Evolutionary conservation across 208 protist genomes (phyloP).

Genomic region (Histomonas meleagridis): DNA sequence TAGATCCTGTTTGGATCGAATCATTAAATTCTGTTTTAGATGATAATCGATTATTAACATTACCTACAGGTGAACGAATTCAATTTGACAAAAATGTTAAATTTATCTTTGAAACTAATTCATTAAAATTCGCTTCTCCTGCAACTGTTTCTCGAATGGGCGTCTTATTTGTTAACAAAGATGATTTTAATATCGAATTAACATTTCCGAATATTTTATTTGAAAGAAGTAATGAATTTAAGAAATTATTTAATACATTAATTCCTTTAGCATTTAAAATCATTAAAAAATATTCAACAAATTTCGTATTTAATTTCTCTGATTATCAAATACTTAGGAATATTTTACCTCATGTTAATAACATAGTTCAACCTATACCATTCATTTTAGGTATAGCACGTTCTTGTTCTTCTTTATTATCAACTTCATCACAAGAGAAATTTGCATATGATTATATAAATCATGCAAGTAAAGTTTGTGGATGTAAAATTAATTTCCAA

Average conservation of each 20-base stretch:
- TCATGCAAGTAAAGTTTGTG: neutral
- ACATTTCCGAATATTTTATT: neutral
- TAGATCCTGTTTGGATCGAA: constrained; percentile 96
- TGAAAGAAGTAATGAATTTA: neutral
- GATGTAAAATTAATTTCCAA: neutral
- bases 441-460: neutral
- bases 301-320: neutral
- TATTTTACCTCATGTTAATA: neutral
- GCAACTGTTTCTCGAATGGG: constrained; percentile 89
- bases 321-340: neutral
- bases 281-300: neutral
- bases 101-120: constrained; percentile 93
- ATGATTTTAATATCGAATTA: neutral
- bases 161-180: constrained; percentile 58
- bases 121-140: constrained; percentile 82
- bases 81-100: constrained; percentile 93
- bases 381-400: neutral
- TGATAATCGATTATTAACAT: constrained; percentile 85
- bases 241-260: neutral
- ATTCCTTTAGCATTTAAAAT: neutral
- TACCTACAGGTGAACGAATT: constrained; percentile 89
- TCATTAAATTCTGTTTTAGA: constrained; percentile 96
- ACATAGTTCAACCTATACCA: no score
- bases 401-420: neutral
- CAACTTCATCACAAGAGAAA: neutral